Conservation (phyloP, 306 rosid species). For the Begonia peltatifolia region DNA sequence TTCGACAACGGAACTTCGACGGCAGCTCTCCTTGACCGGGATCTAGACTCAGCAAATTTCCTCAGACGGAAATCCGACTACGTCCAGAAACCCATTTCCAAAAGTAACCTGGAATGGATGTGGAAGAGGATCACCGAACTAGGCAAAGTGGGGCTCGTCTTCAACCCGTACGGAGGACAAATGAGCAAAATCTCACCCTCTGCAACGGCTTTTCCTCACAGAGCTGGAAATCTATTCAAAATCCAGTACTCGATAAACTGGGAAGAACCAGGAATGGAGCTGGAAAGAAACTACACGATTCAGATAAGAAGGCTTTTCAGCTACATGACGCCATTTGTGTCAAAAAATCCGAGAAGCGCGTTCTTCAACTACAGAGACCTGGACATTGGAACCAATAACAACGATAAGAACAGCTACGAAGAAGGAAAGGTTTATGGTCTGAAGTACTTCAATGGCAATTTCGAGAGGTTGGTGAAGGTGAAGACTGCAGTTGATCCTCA, state of each 20-base stretch:
- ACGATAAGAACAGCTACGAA: conserved; percentile 9
- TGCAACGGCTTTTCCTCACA: conserved; percentile 58
- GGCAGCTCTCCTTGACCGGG: conserved; percentile 25
- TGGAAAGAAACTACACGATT: conserved; percentile 19
- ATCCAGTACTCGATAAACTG: conserved; percentile 36
- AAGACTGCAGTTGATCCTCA: conserved; percentile 16
- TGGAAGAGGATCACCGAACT: conserved; percentile 45
- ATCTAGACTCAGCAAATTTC: conserved; percentile 24
- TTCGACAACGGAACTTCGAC: conserved; percentile 20
- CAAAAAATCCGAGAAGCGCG: conserved; percentile 48
- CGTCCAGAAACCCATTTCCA: conserved; percentile 35
- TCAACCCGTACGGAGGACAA: conserved; percentile 57
- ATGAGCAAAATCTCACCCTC: conserved; percentile 37
- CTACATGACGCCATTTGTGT: conserved; percentile 52
- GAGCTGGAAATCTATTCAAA: conserved; percentile 40
- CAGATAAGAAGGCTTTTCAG: conserved; percentile 46
- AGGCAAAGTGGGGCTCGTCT: conserved; percentile 37
- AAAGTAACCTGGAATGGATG: conserved; percentile 30
- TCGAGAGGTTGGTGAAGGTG: conserved; percentile 5
- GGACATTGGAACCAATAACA: conserved; percentile 45
- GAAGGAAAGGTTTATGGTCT: conserved; percentile 28
- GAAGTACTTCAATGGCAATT: conserved; percentile 16
- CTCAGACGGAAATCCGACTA: conserved; percentile 50
- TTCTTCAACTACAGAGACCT: conserved; percentile 66
- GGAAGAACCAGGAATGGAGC: conserved; percentile 18